These are phyloP conservation scores for Picochlorum sp. DNA, from an alignment of 139 green algal genomes.

Conservation along the genomic window DNA sequence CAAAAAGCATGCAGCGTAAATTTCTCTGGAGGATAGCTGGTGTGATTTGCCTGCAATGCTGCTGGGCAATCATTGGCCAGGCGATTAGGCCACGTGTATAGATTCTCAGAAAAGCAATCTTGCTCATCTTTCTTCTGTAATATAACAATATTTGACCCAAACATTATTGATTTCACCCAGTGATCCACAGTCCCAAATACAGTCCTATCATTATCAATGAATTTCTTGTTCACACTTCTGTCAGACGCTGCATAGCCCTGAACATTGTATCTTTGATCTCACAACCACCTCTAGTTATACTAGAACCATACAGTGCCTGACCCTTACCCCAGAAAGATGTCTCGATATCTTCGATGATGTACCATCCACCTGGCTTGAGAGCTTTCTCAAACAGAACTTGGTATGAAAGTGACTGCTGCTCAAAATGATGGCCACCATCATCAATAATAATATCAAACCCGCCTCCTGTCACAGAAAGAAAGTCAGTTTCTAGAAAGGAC, in stretches of 20 bases:
- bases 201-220: background rate
- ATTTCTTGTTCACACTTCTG: background rate
- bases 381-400: background rate
- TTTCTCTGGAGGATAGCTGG: background rate
- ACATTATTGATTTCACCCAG: background rate
- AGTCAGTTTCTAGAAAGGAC: too few relatives aligned
- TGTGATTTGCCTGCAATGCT: background rate
- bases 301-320: background rate
- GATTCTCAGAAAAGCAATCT: conserved; percentile 1
- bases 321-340: background rate
- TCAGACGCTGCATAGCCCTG: background rate
- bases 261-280: background rate
- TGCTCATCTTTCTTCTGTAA: background rate
- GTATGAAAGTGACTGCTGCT: background rate
- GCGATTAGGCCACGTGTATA: background rate
- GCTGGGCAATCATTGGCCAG: background rate
- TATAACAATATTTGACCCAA: background rate
- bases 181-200: background rate
- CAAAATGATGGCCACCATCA: conserved; percentile 2
- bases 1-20: background rate
- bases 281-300: background rate
- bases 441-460: too few relatives aligned
- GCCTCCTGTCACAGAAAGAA: too few relatives aligned
- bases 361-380: background rate
- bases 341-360: background rate